Base-by-base conservation (phyloP, 768 basidiomycete genomes). In the Mrakia hoshinonis region DNA sequence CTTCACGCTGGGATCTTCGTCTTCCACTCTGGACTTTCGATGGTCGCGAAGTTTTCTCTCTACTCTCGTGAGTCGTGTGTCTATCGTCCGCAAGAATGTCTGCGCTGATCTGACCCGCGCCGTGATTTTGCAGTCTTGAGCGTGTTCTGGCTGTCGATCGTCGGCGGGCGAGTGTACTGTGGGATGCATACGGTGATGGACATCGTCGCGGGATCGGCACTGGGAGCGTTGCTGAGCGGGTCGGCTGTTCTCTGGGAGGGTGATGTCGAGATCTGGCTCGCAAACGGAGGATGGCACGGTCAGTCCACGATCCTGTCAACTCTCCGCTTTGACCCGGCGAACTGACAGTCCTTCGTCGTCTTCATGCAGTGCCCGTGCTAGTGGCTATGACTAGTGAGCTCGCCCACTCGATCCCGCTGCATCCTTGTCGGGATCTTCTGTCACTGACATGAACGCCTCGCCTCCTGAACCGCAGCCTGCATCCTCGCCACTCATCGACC, bases 131-230 rank as follows among this genome's bases (percentile, higher is more conserved):
- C 11, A 72, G 75, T 73, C 46, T 79, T 61, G 71, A 77, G 10
- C 75, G 78, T 75, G n/a, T 74, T 73, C 31, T 72, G 82, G 4
- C 77, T 83, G 15, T 82, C 81, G 68, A 76, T 79, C 36, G 76
- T 75, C 18, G 60, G 84, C 18, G 89, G 91, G 11, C 84, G 91
- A 15, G 26, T 93, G 3, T 91, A 92, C 80, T 88, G 87, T 31
- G 91, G 86, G 22, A 94, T 94, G 91, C 91, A 94, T 79, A 88
- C 87, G 15, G 87, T 92, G 76, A 69, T 72, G 43, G 80, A 81
- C 65, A 75, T 78, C 47, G 66, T 76, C 6, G 78, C 75, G 18
- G 80, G 80, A 4, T 74, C 69, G 20, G 20, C 73, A 22, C 34
- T 70, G n/a, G 69, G 69, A 11, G 67, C 67, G 6, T 15, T 48